Evolutionary conservation across 306 rosid genomes (phyloP), one percentile per base, ranked within the genome.

Genomic region (Vigna angularis): DNA sequence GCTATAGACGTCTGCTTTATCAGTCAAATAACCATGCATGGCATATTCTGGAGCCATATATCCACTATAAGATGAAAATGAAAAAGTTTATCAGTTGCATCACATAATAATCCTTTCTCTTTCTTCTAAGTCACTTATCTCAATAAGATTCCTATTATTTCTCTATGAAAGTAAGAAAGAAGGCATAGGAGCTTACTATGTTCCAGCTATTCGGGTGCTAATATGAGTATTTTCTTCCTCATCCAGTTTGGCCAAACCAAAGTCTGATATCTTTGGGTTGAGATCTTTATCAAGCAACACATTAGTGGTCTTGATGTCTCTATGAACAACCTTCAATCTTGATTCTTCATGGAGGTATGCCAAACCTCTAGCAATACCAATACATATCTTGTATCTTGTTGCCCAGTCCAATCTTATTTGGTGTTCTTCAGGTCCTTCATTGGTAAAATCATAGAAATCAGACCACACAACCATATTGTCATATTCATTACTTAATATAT

Each of bases 331-430:
- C 79, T 91, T 91, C 55, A 91, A 9, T 74, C 86, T 84, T 2
- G 97, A 91, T 42, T 91, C 97, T 61, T 91, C 97, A 76, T 91
- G 97, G n/a, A 91, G 93, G 76, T 47, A 88, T n/a, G 92, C 86
- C 72, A 91, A 83, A 13, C 95, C 95, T 75, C 76, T 90, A 0
- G 88, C 93, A 65, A 90, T 84, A 63, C 95, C 88, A 69, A 90
- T 10, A 55, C 93, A 92, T 0, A 92, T 92, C 42, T 47, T 90
- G 11, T 83, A 83, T 72, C 95, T 88, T 52, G 85, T 92, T 59
- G 83, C 48, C 97, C 91, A 92, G 56, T 87, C 83, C 70, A 92
- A 51, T 16, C 70, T 70, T 62, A 81, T 57, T 20, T n/a, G 77
- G 2, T 30, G 8, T 76, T 68, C 82, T 47, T 55, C 72, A 3